phyloP scores from a whole-genome alignment of 225 moss, liverwort and hornwort genomes.

The Marchantia paleacea region DNA sequence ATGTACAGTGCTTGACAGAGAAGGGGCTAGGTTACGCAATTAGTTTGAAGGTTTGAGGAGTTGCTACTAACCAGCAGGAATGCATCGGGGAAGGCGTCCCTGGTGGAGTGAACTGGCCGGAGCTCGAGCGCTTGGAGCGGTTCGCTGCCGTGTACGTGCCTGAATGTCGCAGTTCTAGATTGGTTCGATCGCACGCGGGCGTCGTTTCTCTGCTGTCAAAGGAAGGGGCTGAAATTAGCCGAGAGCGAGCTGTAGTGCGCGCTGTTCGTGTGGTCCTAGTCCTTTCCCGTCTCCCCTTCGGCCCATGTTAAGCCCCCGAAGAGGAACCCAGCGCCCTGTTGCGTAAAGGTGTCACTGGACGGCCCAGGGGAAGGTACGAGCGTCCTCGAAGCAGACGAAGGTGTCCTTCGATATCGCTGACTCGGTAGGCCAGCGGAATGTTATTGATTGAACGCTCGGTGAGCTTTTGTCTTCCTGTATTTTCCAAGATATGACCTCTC shows the following conservation, averaged over 20 bases:
- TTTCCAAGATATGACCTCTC: background rate
- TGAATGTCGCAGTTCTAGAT: slow-evolving; percentile 4
- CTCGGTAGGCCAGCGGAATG: background rate
- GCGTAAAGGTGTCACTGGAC: background rate
- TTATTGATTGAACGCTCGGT: background rate
- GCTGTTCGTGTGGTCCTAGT: background rate
- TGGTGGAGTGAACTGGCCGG: background rate
- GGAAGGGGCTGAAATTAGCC: slow-evolving; percentile 1
- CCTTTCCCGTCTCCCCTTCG: background rate
- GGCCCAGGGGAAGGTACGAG: background rate
- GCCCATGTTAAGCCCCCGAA: background rate
- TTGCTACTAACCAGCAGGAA: background rate
- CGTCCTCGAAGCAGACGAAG: background rate
- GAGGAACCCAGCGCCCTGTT: background rate
- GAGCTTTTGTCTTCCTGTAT: background rate
- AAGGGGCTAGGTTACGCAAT: slow-evolving; percentile 3
- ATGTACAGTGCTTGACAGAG: background rate
- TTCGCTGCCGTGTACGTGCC: no score
- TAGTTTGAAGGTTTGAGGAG: background rate
- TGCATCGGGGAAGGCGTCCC: background rate
- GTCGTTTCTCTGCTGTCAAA: background rate
- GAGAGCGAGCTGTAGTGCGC: background rate
- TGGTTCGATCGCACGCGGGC: background rate
- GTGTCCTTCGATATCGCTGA: background rate
- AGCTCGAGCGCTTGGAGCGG: background rate